Percentiles rank a stretch among this genome's conserved stretches.
phyloP scores from a whole-genome alignment of 257 asterid genomes.

The Nicotiana noctiflora region DNA sequence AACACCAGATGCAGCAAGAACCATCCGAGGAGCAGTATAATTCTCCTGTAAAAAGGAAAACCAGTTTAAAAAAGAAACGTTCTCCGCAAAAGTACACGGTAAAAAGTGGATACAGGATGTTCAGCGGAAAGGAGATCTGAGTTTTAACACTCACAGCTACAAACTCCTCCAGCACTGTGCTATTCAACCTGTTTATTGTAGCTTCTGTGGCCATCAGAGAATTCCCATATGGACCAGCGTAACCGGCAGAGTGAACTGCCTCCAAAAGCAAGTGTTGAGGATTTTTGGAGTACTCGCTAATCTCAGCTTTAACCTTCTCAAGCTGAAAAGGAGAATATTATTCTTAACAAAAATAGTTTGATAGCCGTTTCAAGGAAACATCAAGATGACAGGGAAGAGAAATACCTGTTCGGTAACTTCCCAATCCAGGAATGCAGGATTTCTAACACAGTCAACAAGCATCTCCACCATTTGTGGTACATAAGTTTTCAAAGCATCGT shows the following conservation, averaged over 20 bases:
- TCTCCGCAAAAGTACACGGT: not conserved
- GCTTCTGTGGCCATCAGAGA: constrained; percentile 75
- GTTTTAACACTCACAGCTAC: constrained; percentile 52
- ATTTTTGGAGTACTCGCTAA: constrained; percentile 58
- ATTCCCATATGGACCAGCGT: constrained; percentile 56
- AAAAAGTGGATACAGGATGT: not conserved
- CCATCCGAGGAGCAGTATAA: constrained; percentile 75
- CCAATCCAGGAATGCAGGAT: constrained; percentile 93
- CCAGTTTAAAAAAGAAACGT: constrained; percentile 12
- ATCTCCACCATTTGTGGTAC: constrained; percentile 92
- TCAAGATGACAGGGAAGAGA: not conserved
- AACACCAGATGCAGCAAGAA: constrained; percentile 86
- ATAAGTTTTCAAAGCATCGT: constrained; percentile 67
- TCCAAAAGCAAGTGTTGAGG: constrained; percentile 76
- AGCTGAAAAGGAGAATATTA: constrained; percentile 32
- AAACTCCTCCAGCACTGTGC: constrained; percentile 67
- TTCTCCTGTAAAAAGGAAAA: constrained; percentile 40
- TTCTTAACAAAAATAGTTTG: not conserved
- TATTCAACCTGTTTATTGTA: constrained; percentile 39
- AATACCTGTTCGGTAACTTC: constrained; percentile 94
- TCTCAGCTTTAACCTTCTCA: constrained; percentile 50
- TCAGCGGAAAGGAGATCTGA: not conserved
- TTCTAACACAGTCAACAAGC: constrained; percentile 71
- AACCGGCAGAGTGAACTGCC: constrained; percentile 77
- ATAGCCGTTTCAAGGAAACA: not conserved